Evolutionary conservation across 1,284 basidiomycete species (phyloP).

Genomic region (Phlebopus sp.): DNA sequence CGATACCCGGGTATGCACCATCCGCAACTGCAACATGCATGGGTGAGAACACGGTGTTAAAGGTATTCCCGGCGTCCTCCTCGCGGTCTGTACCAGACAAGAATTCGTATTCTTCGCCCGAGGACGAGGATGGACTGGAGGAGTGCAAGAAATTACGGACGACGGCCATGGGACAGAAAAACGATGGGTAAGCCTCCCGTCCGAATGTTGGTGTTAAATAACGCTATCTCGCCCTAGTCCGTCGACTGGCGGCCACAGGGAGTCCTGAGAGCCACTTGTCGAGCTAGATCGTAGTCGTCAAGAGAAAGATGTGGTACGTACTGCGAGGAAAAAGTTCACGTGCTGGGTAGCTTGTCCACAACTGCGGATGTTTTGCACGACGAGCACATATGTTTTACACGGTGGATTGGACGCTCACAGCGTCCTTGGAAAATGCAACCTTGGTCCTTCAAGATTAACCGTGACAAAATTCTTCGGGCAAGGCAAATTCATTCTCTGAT

Average conservation of each 20-base stretch:
- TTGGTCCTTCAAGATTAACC: conserved; percentile 70
- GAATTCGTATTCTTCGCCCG: conserved; percentile 26
- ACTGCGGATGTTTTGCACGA: neutral
- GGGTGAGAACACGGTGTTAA: conserved; percentile 4
- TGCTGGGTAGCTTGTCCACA: no score
- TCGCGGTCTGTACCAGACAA: conserved; percentile 15
- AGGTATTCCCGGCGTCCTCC: conserved; percentile 10
- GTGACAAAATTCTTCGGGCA: conserved; percentile 44
- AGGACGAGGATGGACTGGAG: conserved; percentile 13
- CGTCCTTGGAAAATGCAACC: conserved; percentile 30
- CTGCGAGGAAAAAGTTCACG: no score
- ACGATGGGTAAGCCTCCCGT: no score
- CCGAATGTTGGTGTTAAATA: no score
- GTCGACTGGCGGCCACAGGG: no score
- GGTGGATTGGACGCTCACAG: conserved; percentile 24
- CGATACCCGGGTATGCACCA: conserved; percentile 26
- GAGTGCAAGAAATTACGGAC: conserved; percentile 11
- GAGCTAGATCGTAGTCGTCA: no score
- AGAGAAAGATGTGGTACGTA: no score
- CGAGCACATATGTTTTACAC: conserved; percentile 29
- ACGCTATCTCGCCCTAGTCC: conserved; percentile 2
- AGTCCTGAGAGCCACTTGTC: neutral
- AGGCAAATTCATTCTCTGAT: conserved; percentile 39
- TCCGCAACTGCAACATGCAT: conserved; percentile 9
- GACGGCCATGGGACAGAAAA: conserved; percentile 25